Evolutionary conservation across 169 alveolate species (phyloP), one percentile per base, ranked within the genome.

Genomic region (Plasmodium falciparum): DNA sequence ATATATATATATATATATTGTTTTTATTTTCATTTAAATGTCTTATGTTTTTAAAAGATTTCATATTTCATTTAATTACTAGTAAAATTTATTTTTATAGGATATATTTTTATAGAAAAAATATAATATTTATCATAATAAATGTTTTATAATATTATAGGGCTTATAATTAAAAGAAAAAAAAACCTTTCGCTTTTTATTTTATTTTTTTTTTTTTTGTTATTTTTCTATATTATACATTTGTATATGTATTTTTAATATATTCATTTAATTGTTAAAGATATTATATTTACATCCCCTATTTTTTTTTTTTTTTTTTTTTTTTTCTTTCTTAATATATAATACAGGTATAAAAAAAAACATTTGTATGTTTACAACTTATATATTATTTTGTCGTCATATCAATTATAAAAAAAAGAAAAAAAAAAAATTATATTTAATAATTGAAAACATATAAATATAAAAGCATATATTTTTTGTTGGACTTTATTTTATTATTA

Each of bases 161-260:
- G 71, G 26, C 45, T 73, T 20, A 54, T 13, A 73, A 45, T 73
- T 73, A 61, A 73, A 54, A 52, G 52, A 62, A 59, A 7, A 17
- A 29, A 61, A 39, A 39, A 39, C 47, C 7, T 39, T 39, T 39
- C 47, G 11, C 11, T 39, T 39, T 39, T 39, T 39, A 5, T 54
- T n/a, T 26, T 58, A 39, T 59, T 73, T 74, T 74, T 13, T 43
- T 74, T 74, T 74, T 58, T 59, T 74, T 73, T 33, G 56, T 73
- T 5, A 11, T 72, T 49, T 50, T 6, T 59, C 47, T 49, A 2
- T 39, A 39, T 9, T 39, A 52, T 15, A 52, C 62, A 52, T 52
- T 52, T n/a, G n/a, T 7, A 52, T 52, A 3, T 52, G 62, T 52
- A n/a, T 52, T 52, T 52, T 12, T 52, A 15, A n/a, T 52, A n/a